A percentile compares a stretch with the other conserved stretches of the same genome.
Conservation (phyloP, 495 filamentous ascomycete species). For the Lentithecium fluviatile region DNA sequence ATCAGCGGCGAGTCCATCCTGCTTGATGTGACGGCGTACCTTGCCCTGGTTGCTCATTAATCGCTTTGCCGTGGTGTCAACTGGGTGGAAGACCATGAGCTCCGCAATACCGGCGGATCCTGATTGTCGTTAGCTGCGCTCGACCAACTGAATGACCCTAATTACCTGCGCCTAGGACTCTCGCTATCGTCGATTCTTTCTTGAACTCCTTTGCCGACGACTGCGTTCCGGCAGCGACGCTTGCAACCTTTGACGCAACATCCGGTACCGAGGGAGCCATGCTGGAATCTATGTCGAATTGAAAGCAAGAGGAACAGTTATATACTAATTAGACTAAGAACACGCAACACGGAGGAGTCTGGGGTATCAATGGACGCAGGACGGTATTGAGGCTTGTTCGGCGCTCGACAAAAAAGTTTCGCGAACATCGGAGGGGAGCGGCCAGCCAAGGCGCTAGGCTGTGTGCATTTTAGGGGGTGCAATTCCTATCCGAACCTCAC, state of each 20-base stretch:
- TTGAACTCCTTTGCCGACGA: slow-evolving; percentile 61
- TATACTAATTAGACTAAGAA: slow-evolving; percentile 1
- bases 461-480: neutral
- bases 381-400: too few relatives aligned
- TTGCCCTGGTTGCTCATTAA: slow-evolving; percentile 96
- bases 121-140: slow-evolving; percentile 43
- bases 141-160: neutral
- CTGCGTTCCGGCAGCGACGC: slow-evolving; percentile 20
- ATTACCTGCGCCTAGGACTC: slow-evolving; percentile 88
- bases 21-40: slow-evolving; percentile 46
- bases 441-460: neutral
- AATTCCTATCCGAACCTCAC: slow-evolving; percentile 2
- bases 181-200: slow-evolving; percentile 84
- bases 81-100: slow-evolving; percentile 76
- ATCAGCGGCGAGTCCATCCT: slow-evolving; percentile 6
- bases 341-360: neutral
- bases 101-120: slow-evolving; percentile 95
- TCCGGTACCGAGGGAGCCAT: slow-evolving; percentile 33
- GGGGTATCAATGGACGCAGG: slow-evolving; percentile 11
- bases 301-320: neutral
- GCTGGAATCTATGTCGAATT: neutral
- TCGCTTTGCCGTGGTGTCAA: slow-evolving; percentile 97
- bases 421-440: neutral
- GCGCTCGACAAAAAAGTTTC: neutral
- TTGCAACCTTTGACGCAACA: slow-evolving; percentile 28